Base-by-base conservation (phyloP, 441 rosid species). In the Populus trichocarpa region DNA sequence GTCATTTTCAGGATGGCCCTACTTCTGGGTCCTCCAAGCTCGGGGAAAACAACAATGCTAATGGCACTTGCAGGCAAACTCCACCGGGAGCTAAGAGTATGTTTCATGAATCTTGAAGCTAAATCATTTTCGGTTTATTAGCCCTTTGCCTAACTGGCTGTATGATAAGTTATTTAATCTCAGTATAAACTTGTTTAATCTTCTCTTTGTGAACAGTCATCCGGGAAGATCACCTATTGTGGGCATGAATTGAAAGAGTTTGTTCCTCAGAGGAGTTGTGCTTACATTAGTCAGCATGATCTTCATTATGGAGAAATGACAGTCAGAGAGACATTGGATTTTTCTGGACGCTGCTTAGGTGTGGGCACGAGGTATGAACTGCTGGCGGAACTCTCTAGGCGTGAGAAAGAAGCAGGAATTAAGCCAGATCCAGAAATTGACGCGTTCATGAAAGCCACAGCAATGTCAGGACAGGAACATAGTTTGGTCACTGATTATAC, bases 291-390 rank as follows among this genome's bases (percentile, higher is more conserved):
- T 79, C 98, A 96, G 77, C 89, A 91, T 42, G 99, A 96, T 79
- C 91, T 93, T 84, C 99, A 96, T 76, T 14, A 85, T 75, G 99
- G 98, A 26, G 99, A 93, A 83, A 90, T 96, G 99, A 96, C 99
- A 0, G 99, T 92, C 40, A 85, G 96, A 72, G 99, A 96, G 85
- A 90, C 98, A 1, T 38, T 96, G 59, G 95, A 96, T 79, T 96
- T 96, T 75, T 89, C 98, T 0, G 99, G 97, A 42, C 88, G 98
- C 11, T 93, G 98, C 84, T 82, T 92, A 79, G 99, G 99, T 36
- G 97, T 96, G 9, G 98, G 99, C 11, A 87, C 92, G 6, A 86
- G 97, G 75, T 89, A 91, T 76, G 96, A 94, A 59, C 33, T 94
- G 83, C 82, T 92, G 35, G 83, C 84, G 2, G 97, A 94, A 77